phyloP scores from a whole-genome alignment of 495 filamentous ascomycete genomes.

The Neurospora sp. region DNA sequence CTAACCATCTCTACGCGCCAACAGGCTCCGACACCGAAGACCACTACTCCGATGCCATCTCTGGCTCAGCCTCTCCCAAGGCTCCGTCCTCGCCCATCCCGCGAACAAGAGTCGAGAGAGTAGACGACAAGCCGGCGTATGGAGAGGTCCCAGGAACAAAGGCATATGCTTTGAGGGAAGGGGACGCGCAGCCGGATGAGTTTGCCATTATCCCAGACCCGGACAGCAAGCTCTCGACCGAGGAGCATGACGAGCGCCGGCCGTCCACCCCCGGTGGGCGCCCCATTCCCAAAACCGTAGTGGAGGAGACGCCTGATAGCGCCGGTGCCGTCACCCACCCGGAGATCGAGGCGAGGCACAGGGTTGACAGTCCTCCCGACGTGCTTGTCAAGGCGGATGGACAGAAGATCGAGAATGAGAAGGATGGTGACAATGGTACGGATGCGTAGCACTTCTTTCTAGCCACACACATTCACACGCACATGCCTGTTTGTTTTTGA shows the following conservation, averaged over 20 bases:
- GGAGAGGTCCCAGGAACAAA: conserved; percentile 82
- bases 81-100: conserved; percentile 54
- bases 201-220: conserved; percentile 42
- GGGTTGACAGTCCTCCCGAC: conserved; percentile 37
- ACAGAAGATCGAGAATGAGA: conserved; percentile 15
- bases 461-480: neutral
- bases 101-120: conserved; percentile 73
- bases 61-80: conserved; percentile 48
- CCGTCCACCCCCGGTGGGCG: conserved; percentile 30
- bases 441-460: conserved; percentile 23
- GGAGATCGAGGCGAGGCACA: conserved; percentile 27
- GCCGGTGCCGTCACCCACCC: conserved; percentile 30
- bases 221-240: conserved; percentile 17
- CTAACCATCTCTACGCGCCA: conserved; percentile 11
- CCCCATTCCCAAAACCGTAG: conserved; percentile 39
- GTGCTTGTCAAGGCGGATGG: conserved; percentile 37
- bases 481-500: conserved; percentile 5
- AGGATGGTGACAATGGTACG: conserved; percentile 25
- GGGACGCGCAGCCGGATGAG: conserved; percentile 77
- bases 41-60: conserved; percentile 84
- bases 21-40: conserved; percentile 69
- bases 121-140: conserved; percentile 55
- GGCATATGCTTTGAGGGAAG: conserved; percentile 62
- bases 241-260: conserved; percentile 14
- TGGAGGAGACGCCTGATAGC: conserved; percentile 37